Conservation (phyloP, 2,329 filamentous ascomycete species). For the Emydomyces testavorans region DNA sequence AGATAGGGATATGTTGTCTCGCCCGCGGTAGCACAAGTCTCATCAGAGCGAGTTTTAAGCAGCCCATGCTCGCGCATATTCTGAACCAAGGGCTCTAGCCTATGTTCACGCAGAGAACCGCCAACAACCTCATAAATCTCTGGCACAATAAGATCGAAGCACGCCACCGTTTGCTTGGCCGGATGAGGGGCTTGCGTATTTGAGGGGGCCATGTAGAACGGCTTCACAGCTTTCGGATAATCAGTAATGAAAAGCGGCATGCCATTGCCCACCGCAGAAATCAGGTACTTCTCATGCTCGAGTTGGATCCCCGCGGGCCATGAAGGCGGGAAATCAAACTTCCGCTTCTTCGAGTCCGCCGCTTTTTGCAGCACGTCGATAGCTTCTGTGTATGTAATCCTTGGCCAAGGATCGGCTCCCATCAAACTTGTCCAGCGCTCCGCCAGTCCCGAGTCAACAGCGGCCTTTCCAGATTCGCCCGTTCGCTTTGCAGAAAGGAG, state of each 20-base stretch:
- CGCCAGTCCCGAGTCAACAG: conserved; percentile 40
- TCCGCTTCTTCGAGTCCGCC: conserved; percentile 36
- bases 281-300: conserved; percentile 86
- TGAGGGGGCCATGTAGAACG: conserved; percentile 73
- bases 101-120: conserved; percentile 79
- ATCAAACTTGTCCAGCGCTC: conserved; percentile 62
- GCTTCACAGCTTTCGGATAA: conserved; percentile 80
- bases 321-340: conserved; percentile 56
- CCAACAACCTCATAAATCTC: conserved; percentile 78
- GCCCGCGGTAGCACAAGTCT: conserved; percentile 12
- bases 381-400: conserved; percentile 71
- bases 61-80: conserved; percentile 62
- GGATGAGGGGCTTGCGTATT: conserved; percentile 12
- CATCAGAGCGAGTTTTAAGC: conserved; percentile 25
- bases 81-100: conserved; percentile 52
- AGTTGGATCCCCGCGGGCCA: conserved; percentile 71
- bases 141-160: conserved; percentile 80
- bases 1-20: conserved; percentile 28
- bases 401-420: conserved; percentile 52
- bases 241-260: conserved; percentile 80
- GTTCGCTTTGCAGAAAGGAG: conserved; percentile 40
- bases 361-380: conserved; percentile 56
- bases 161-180: conserved; percentile 55
- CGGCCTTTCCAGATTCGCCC: conserved; percentile 34
- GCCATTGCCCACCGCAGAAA: conserved; percentile 51